Conservation (phyloP, 805 yeast genomes). For the Spathaspora arborariae region DNA sequence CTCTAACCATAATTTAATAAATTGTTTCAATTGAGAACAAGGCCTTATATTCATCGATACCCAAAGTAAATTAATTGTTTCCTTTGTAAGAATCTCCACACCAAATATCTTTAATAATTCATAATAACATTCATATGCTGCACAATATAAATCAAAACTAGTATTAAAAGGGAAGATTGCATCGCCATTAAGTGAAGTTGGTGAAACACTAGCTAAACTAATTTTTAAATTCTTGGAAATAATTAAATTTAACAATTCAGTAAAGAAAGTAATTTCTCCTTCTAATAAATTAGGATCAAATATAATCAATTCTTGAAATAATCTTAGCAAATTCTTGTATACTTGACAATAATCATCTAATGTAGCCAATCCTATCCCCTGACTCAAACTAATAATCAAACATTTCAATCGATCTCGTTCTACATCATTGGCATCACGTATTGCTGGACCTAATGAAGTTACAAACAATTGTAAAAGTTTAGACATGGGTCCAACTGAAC, state of each 20-base stretch:
- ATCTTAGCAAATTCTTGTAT: conserved; percentile 18
- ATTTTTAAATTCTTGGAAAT: conserved; percentile 34
- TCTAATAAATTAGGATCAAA: conserved; percentile 34
- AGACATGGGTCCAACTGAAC: conserved; percentile 21
- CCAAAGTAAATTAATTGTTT: conserved; percentile 59
- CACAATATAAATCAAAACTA: conserved; percentile 33
- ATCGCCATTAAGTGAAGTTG: conserved; percentile 36
- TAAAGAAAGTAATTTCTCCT: conserved; percentile 29
- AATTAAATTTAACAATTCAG: conserved; percentile 22
- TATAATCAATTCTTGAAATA: conserved; percentile 36
- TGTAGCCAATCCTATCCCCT: conserved; percentile 29
- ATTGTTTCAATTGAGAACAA: conserved; percentile 39
- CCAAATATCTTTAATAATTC: conserved; percentile 54
- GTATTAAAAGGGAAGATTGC: conserved; percentile 45
- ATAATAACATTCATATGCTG: conserved; percentile 53
- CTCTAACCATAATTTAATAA: conserved; percentile 61
- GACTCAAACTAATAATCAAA: conserved; percentile 24
- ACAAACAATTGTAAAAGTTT: conserved; percentile 26
- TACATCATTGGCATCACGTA: conserved; percentile 18
- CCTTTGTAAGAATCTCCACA: conserved; percentile 28
- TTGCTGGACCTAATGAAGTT: conserved; percentile 37
- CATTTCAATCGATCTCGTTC: conserved; percentile 22
- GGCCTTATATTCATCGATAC: conserved; percentile 47
- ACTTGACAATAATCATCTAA: conserved; percentile 24
- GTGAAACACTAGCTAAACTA: conserved; percentile 29